Evolutionary conservation across 306 rosid species (phyloP).

Genomic region (Corylus avellana): DNA sequence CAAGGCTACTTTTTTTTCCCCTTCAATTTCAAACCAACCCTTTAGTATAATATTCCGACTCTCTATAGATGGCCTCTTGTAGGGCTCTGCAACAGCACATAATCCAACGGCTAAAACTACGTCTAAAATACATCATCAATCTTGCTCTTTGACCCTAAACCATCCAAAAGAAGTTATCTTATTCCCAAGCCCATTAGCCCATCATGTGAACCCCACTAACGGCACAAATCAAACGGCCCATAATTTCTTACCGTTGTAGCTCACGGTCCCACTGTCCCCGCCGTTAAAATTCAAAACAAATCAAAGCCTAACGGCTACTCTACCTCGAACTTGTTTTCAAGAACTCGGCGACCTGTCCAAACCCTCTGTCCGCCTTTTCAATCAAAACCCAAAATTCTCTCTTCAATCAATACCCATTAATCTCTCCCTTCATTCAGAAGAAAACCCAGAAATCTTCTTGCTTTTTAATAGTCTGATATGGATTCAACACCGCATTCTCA

Average conservation of each 20-base stretch:
- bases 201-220: not conserved
- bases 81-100: not conserved
- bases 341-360: not conserved
- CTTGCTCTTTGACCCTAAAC: not conserved
- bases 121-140: not conserved
- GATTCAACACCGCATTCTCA: constrained; percentile 51
- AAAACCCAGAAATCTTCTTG: not conserved
- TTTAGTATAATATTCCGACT: too few relatives aligned
- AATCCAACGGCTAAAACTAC: not conserved
- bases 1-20: too few relatives aligned
- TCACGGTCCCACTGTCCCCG: constrained; percentile 25
- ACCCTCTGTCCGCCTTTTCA: not conserved
- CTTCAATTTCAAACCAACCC: too few relatives aligned
- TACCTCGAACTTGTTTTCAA: constrained; percentile 3
- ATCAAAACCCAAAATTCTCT: not conserved
- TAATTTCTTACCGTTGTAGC: constrained; percentile 32
- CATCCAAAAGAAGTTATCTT: not conserved
- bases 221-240: not conserved
- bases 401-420: not conserved
- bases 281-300: constrained; percentile 23
- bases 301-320: constrained; percentile 47
- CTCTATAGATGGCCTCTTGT: too few relatives aligned
- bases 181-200: not conserved
- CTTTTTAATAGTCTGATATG: constrained; percentile 29
- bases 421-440: not conserved